A percentile compares a stretch with the other conserved stretches of the same genome.
Conservation (phyloP, 2,329 filamentous ascomycete species). For the Claviceps cyperi region DNA sequence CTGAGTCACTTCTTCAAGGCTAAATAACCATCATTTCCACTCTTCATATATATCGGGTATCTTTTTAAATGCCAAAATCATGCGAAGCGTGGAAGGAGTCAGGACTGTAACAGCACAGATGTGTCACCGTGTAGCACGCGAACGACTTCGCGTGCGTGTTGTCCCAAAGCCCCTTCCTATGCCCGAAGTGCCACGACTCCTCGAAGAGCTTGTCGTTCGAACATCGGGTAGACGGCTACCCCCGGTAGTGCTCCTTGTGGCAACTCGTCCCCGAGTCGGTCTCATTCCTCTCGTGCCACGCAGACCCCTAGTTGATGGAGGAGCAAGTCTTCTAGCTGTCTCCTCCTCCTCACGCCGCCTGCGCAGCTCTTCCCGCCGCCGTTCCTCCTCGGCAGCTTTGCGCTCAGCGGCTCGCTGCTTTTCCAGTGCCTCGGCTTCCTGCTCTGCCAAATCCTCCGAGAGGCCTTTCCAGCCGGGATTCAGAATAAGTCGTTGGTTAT, state of each 20-base stretch:
- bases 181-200: slow-evolving; percentile 20
- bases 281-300: slow-evolving; percentile 18
- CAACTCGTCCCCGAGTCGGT: slow-evolving; percentile 14
- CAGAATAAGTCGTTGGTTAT: slow-evolving; percentile 84
- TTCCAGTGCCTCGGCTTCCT: slow-evolving; percentile 63
- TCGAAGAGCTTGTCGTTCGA: slow-evolving; percentile 14
- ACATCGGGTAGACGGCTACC: slow-evolving; percentile 16
- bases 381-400: slow-evolving; percentile 63
- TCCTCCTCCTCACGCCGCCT: slow-evolving; percentile 50
- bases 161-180: slow-evolving; percentile 21
- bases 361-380: slow-evolving; percentile 56
- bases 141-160: slow-evolving; percentile 17
- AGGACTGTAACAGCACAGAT: neutral
- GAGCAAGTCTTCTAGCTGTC: slow-evolving; percentile 18
- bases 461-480: slow-evolving; percentile 84
- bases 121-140: slow-evolving; percentile 17
- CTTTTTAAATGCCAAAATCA: slow-evolving; percentile 7
- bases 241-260: slow-evolving; percentile 13
- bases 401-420: slow-evolving; percentile 67
- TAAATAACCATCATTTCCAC: slow-evolving; percentile 20
- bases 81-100: neutral
- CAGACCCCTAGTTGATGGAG: slow-evolving; percentile 15
- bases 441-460: slow-evolving; percentile 69
- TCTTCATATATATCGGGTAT: slow-evolving; percentile 15
- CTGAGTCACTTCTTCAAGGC: slow-evolving; percentile 89